Evolutionary conservation across 2,329 filamentous ascomycete species (phyloP).

Genomic region (Penicillium vulpinum): DNA sequence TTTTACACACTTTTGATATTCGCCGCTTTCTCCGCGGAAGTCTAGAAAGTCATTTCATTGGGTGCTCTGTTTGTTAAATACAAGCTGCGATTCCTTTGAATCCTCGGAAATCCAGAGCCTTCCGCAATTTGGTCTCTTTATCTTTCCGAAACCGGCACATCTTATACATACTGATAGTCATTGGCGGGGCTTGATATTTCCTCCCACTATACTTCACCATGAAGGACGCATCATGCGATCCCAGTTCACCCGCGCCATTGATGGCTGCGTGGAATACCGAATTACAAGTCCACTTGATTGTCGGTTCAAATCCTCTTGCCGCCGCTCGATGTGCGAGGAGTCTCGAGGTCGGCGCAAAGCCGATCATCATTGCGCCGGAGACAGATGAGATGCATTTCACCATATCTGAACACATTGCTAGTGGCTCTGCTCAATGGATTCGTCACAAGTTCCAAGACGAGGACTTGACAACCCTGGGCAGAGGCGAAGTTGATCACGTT

Average conservation of each 20-base stretch:
- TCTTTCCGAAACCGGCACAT: not conserved
- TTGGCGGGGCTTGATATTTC: constrained; percentile 15
- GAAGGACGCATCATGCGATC: constrained; percentile 31
- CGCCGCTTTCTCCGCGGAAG: constrained; percentile 26
- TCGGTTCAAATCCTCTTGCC: constrained; percentile 86
- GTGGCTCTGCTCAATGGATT: constrained; percentile 45
- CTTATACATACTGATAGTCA: not conserved
- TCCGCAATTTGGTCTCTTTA: not conserved
- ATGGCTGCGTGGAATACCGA: constrained; percentile 44
- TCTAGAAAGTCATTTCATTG: constrained; percentile 6
- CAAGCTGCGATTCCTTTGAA: not conserved
- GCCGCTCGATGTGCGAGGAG: constrained; percentile 78
- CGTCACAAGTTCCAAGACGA: constrained; percentile 62
- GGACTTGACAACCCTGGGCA: constrained; percentile 74
- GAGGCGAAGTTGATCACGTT: constrained; percentile 71
- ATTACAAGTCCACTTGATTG: constrained; percentile 69
- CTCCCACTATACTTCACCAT: constrained; percentile 27
- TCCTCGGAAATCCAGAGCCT: not conserved
- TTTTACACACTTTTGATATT: constrained; percentile 25
- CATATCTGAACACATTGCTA: constrained; percentile 48
- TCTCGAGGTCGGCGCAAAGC: constrained; percentile 75
- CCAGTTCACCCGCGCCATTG: constrained; percentile 30
- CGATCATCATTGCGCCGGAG: constrained; percentile 74
- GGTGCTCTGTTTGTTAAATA: not conserved
- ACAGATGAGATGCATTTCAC: constrained; percentile 61